These are phyloP conservation scores for Aureobasidium melanogenum DNA, from an alignment of 2,329 filamentous ascomycete genomes.

Conservation along the genomic window DNA sequence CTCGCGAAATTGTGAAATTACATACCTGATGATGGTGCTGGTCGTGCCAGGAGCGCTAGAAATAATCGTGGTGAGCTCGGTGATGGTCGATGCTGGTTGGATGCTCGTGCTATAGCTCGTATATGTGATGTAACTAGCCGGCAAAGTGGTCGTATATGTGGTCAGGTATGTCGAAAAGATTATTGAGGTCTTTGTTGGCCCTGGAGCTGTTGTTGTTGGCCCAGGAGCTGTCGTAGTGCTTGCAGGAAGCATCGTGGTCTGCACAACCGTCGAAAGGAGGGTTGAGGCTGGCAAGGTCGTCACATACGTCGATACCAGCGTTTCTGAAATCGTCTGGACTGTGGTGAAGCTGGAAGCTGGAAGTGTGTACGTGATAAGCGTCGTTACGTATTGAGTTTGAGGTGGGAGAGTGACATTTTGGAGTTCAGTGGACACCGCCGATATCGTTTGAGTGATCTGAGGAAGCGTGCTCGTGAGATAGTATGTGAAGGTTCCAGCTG, in stretches of 20 bases:
- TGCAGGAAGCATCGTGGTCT: background rate
- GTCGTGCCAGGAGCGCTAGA: background rate
- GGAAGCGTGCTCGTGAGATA: background rate
- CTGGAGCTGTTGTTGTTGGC: background rate
- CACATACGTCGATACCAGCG: background rate
- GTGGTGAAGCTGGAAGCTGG: background rate
- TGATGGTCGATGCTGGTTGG: background rate
- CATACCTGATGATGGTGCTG: background rate
- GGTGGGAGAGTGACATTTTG: background rate
- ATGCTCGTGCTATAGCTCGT: background rate
- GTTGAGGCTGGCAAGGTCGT: background rate
- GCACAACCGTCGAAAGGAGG: background rate
- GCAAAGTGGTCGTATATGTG: background rate
- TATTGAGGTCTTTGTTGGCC: background rate
- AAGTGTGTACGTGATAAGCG: background rate
- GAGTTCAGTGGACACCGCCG: background rate
- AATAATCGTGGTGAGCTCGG: background rate
- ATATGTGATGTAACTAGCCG: background rate
- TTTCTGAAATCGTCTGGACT: background rate
- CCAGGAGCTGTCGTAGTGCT: background rate
- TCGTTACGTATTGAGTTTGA: background rate
- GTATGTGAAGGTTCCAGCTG: background rate
- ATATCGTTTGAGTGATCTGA: background rate
- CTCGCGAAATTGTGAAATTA: background rate
- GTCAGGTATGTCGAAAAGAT: background rate